Conservation (phyloP, 2,329 filamentous ascomycete species). For the Ascosphaera pollenicola region DNA sequence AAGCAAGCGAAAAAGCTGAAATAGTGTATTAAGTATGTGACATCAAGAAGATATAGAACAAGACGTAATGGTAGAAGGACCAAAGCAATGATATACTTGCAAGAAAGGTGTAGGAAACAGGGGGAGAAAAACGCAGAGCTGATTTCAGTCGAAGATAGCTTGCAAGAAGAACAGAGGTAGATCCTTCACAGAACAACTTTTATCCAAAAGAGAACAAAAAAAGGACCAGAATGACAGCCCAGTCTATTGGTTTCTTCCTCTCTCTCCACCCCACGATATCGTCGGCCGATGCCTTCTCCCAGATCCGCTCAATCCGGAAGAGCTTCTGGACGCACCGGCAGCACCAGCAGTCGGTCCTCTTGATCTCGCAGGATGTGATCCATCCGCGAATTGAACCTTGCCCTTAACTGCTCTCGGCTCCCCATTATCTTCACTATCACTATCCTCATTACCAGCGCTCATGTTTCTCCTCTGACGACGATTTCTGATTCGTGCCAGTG, state of each 20-base stretch:
- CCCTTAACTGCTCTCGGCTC: constrained; percentile 7
- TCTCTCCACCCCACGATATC: constrained; percentile 22
- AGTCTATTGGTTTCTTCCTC: constrained; percentile 5
- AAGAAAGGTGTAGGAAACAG: background rate
- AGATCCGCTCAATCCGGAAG: background rate
- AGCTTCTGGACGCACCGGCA: background rate
- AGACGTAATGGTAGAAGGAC: too few species aligned
- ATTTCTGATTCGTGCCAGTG: constrained; percentile 1
- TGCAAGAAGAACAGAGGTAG: constrained; percentile 1
- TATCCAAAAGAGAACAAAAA: too few species aligned
- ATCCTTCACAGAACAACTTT: constrained; percentile 6
- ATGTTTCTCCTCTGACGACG: constrained; percentile 3
- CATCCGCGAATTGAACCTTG: constrained; percentile 16
- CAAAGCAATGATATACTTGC: too few species aligned
- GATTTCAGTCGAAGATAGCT: background rate
- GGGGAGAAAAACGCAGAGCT: background rate
- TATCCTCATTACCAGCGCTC: constrained; percentile 6
- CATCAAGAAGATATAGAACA: too few species aligned
- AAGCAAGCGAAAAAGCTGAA: too few species aligned
- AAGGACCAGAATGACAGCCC: too few species aligned
- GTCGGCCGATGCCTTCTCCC: constrained; percentile 8
- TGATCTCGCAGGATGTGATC: constrained; percentile 10
- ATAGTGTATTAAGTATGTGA: too few species aligned
- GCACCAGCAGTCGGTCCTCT: constrained; percentile 3
- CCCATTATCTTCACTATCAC: constrained; percentile 11